Percentiles rank a stretch among this genome's conserved stretches.
Evolutionary conservation across 1,284 basidiomycete species (phyloP).

Genomic region (Sporisorium reilianum): DNA sequence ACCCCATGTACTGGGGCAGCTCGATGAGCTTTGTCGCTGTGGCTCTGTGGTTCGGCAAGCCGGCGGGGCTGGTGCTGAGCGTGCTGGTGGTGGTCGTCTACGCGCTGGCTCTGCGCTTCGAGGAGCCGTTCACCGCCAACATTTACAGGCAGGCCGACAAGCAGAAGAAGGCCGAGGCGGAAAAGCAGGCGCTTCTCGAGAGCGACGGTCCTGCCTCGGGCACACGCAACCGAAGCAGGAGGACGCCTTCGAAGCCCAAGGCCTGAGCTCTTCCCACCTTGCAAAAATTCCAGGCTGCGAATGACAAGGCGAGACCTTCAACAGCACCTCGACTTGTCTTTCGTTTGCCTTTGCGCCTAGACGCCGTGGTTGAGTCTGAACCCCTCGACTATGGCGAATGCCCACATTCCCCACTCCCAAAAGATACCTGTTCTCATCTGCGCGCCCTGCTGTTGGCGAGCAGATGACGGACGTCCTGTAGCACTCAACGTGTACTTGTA

Average conservation of each 20-base stretch:
- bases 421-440: slow-evolving; percentile 28
- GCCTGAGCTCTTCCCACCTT: slow-evolving; percentile 1
- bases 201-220: slow-evolving; percentile 49
- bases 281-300: slow-evolving; percentile 22
- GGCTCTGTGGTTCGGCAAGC: slow-evolving; percentile 67
- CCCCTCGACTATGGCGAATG: background rate
- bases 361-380: background rate
- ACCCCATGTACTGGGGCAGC: slow-evolving; percentile 86
- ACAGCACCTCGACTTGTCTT: slow-evolving; percentile 34
- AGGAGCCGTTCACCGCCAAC: slow-evolving; percentile 66
- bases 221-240: slow-evolving; percentile 45
- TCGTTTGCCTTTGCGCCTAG: background rate
- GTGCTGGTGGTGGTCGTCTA: slow-evolving; percentile 64
- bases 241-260: slow-evolving; percentile 46
- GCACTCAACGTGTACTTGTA: slow-evolving; percentile 51
- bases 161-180: slow-evolving; percentile 46
- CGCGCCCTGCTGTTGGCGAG: slow-evolving; percentile 1
- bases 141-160: slow-evolving; percentile 66
- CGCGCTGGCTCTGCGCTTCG: slow-evolving; percentile 62
- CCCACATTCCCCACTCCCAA: background rate
- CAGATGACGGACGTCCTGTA: slow-evolving; percentile 21
- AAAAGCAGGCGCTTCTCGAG: slow-evolving; percentile 35
- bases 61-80: slow-evolving; percentile 65
- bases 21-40: slow-evolving; percentile 66
- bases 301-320: slow-evolving; percentile 33